Percentiles rank a stretch among this genome's conserved stretches.
These are phyloP conservation scores for Aphanomyces euteiches DNA, from an alignment of 352 stramenopile species.

Conservation along the genomic window DNA sequence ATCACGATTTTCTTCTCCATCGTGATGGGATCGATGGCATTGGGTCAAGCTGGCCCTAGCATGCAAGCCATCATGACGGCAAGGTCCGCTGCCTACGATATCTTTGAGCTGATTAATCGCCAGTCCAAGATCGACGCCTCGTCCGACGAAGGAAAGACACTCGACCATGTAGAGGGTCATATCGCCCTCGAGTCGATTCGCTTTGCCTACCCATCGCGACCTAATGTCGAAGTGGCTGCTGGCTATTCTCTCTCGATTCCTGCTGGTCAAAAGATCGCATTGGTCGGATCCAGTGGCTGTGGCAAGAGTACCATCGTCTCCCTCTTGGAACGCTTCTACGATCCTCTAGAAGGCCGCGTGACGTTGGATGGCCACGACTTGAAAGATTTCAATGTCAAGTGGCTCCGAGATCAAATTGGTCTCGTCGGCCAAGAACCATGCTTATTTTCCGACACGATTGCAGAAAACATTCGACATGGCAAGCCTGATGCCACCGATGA, in stretches of 20 bases:
- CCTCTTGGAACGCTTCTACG: too few relatives aligned
- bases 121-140: constrained; percentile 45
- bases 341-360: too few relatives aligned
- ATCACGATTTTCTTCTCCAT: constrained; percentile 69
- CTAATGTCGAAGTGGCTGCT: constrained; percentile 49
- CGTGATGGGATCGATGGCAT: constrained; percentile 66
- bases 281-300: too few relatives aligned
- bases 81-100: constrained; percentile 50
- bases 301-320: too few relatives aligned
- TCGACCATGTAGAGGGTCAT: constrained; percentile 40
- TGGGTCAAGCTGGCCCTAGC: constrained; percentile 62
- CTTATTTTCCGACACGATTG: too few relatives aligned
- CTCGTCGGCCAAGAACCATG: too few relatives aligned
- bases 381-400: too few relatives aligned
- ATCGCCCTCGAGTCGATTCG: constrained; percentile 84
- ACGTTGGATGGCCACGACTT: too few relatives aligned
- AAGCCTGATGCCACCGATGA: too few relatives aligned
- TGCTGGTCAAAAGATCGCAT: too few relatives aligned
- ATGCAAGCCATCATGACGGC: constrained; percentile 56
- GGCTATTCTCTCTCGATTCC: constrained; percentile 58
- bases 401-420: too few relatives aligned
- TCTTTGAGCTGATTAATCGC: constrained; percentile 65
- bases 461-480: too few relatives aligned
- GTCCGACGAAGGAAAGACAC: constrained; percentile 37
- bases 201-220: constrained; percentile 56